phyloP scores from a whole-genome alignment of 75 land plant genomes.

The Cunninghamia lanceolata region DNA sequence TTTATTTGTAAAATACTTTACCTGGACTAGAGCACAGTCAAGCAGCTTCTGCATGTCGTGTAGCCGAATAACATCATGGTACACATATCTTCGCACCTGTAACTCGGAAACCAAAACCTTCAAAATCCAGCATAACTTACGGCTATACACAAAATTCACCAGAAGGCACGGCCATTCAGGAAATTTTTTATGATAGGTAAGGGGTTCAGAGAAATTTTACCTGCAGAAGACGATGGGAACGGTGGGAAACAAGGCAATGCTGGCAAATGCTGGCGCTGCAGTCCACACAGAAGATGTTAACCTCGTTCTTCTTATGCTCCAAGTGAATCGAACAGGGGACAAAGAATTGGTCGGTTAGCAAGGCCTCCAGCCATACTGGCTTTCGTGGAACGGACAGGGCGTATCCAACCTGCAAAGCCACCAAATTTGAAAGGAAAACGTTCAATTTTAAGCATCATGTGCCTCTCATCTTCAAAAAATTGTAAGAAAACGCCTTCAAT shows the following conservation, averaged over 20 bases:
- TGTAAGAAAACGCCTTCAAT: not conserved
- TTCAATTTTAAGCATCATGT: not conserved
- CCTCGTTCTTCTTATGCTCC: constrained; percentile 62
- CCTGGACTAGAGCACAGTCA: constrained; percentile 89
- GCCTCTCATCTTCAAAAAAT: not conserved
- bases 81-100: constrained; percentile 86
- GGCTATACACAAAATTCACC: not conserved
- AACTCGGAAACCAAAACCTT: not conserved
- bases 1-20: not conserved
- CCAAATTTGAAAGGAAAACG: not conserved
- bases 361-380: constrained; percentile 48
- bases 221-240: constrained; percentile 60
- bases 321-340: constrained; percentile 48
- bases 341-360: constrained; percentile 64
- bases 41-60: constrained; percentile 91
- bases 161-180: no score
- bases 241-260: constrained; percentile 45
- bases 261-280: constrained; percentile 64
- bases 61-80: constrained; percentile 88
- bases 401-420: constrained; percentile 10
- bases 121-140: no score
- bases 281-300: constrained; percentile 72
- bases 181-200: not conserved
- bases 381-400: constrained; percentile 8
- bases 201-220: constrained; percentile 11